Base-by-base conservation (phyloP, 2,329 filamentous ascomycete genomes). In the Elsinoe ampelina region DNA sequence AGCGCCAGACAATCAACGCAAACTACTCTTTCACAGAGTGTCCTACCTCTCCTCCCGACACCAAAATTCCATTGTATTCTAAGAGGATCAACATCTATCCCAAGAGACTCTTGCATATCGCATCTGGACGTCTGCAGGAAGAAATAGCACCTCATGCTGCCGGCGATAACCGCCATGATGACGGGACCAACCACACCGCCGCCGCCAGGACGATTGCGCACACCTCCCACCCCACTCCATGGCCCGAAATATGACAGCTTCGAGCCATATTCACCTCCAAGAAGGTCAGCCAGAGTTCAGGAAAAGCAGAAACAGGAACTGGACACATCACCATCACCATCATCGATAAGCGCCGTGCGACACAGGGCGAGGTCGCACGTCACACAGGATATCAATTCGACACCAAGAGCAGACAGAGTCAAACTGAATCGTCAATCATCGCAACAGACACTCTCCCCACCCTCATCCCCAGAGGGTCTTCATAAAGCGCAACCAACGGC, bases 211-310 rank as follows among this genome's bases (percentile, higher is more conserved):
- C 75, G 65, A 43, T 52, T 86, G 60, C 81, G 76, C 67, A 87
- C 84, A 50, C 87, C 87, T 59, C 80, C 80, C 39, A 83, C 86
- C 57, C 87, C 87, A 48, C 80, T 79, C 58, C 79, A 83, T 66
- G 86, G 86, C 48, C 58, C 71, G 36, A 82, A 77, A 64, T 75
- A 78, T 62, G 86, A 91, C 70, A 72, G 76, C 61, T 90, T 84
- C 76, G 80, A 87, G 65, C 86, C 86, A 43, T 90, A 83, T 67
- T 82, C 84, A 59, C 83, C 85, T 30, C 26, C 26, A 56, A 80
- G 85, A 68, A 85, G 86, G 65, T 86, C 83, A 3, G 78, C 80
- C 59, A 80, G 85, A 62, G 77, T 87, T 30, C 41, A 35, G 17
- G 36, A 30, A 26, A 32, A 47, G 43, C 57, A 55, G 39, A 47